Conservation (phyloP, 371 early-diverging fungal species). For the Mortierella sp. region DNA sequence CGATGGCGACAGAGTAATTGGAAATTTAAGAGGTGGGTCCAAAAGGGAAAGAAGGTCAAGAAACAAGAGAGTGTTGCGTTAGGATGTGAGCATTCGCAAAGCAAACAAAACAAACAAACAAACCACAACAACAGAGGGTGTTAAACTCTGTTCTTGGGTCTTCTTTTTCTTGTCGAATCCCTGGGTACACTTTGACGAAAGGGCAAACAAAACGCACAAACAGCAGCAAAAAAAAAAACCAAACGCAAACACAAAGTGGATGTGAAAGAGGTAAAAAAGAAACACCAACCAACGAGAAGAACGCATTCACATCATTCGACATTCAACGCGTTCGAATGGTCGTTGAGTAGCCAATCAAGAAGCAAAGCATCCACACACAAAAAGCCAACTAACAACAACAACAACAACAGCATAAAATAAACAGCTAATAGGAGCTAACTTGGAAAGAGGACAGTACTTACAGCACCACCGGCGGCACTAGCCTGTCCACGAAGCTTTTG, state of each 20-base stretch:
- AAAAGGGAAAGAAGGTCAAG: not conserved
- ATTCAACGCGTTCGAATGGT: not conserved
- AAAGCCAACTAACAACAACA: not conserved
- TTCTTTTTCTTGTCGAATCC: not conserved
- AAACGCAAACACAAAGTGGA: not conserved
- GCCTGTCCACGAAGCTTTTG: constrained; percentile 74
- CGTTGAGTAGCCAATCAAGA: not conserved
- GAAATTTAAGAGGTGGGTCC: not conserved
- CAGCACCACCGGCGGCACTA: constrained; percentile 65
- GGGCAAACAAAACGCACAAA: not conserved
- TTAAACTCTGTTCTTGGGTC: not conserved
- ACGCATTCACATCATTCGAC: constrained; percentile 1
- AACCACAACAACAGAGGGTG: not conserved
- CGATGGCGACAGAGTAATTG: not conserved
- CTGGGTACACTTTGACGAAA: not conserved
- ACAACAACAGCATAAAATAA: not conserved
- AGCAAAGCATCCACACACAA: not conserved
- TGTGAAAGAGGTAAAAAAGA: not conserved
- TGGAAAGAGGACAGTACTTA: constrained; percentile 16
- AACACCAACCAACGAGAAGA: not conserved
- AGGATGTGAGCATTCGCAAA: not conserved
- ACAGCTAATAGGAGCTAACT: not conserved
- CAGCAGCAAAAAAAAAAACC: not conserved
- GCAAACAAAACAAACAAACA: not conserved
- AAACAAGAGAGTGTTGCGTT: not conserved